A percentile compares a stretch with the other conserved stretches of the same genome.
Conservation (phyloP, 768 basidiomycete species). For the Suillus occidentalis region DNA sequence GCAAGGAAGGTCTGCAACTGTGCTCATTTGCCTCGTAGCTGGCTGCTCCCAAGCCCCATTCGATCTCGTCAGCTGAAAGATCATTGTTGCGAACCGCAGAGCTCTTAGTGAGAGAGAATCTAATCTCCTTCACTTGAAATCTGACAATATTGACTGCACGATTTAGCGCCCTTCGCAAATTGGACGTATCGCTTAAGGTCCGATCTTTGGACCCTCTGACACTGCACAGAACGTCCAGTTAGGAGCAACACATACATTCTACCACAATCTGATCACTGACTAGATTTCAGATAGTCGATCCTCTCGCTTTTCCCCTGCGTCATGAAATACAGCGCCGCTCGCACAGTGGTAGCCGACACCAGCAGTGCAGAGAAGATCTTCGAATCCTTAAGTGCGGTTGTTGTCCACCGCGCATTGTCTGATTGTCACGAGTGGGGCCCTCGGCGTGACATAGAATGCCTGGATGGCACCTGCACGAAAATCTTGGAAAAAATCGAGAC, state of each 20-base stretch:
- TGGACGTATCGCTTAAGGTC: too few relatives aligned
- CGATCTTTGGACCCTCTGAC: too few relatives aligned
- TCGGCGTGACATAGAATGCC: background rate
- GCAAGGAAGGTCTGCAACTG: background rate
- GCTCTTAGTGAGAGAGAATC: background rate
- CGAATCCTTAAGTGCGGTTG: background rate
- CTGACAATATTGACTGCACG: background rate
- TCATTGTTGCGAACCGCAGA: background rate
- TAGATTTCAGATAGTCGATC: background rate
- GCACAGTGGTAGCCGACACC: background rate
- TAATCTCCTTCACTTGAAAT: background rate
- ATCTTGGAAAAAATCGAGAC: background rate
- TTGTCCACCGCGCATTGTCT: background rate
- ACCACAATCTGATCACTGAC: background rate
- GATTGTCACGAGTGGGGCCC: background rate
- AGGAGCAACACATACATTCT: background rate
- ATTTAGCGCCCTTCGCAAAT: background rate
- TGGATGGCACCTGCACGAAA: background rate
- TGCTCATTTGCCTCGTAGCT: background rate
- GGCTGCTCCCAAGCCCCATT: background rate
- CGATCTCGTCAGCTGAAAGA: background rate
- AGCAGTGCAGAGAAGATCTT: background rate
- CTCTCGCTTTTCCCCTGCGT: background rate
- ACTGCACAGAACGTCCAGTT: background rate
- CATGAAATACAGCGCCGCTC: background rate